Base-by-base conservation (phyloP, 1,284 basidiomycete species). In the Leccinum pseudoinsigne region DNA sequence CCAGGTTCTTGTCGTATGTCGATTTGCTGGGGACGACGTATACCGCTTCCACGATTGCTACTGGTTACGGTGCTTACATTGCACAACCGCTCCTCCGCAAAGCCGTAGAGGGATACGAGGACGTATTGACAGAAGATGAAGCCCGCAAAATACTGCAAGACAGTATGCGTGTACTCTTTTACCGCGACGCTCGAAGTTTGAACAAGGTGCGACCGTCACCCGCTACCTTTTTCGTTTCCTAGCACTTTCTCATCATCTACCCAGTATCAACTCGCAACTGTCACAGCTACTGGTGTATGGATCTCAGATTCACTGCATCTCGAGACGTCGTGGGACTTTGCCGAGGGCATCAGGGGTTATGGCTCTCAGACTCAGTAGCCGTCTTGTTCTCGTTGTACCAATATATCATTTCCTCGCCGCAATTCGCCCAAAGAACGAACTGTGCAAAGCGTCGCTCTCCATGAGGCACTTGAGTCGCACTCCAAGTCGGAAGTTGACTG, bases 11-110 rank as follows among this genome's bases (percentile, higher is more conserved):
- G 57, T 89, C 94, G 3, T 99, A 92, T 74, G 96, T 99, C 55
- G 97, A 99, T 77, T 83, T 99, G n/a, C 83, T 98, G 16, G 97
- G 97, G 34, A 97, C 95, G 26, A 98, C 97, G 0, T 99, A 98
- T 76, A 86, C 91, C 10, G 87, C 95, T 8, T 90, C 93, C n/a
- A 97, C 95, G 5, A 87, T 99, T 45, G 97, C 97, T 2, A 98
- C 97, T 0, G 97, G 97, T 1, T 98, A 94, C 76, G 97, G 97
- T n/a, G 84, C 90, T 18, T 91, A 97, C 78, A 91, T 99, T 61
- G 97, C 97, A 2, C 92, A 95, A 71, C 97, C 97, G 0, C 80
- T 99, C 16, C 84, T 99, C 38, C 88, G 97, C 50, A 92, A 92
- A 71, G 94, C 92, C 26, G 91, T 95, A 14, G 95, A 99, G 76